Base-by-base conservation (phyloP, 2,329 filamentous ascomycete genomes). In the Aspergillus sp. region DNA sequence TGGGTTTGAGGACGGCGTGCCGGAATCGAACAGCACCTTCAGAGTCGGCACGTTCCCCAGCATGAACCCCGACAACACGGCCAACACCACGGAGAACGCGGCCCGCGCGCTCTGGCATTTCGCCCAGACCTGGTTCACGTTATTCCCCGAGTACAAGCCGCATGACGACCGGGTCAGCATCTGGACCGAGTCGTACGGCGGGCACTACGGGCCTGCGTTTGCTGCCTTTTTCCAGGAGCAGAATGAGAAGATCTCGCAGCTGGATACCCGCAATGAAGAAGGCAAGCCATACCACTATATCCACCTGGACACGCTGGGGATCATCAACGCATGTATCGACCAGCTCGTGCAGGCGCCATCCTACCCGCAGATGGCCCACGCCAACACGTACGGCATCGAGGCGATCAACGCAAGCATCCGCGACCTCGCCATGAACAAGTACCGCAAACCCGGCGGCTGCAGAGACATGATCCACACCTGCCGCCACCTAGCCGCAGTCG, bases 61-160 rank as follows among this genome's bases (percentile, higher is more conserved):
- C 33, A 58, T 62, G 40, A 61, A 64, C 37, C 27, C 43, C 6
- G 61, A 61, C 5, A 47, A 56, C 2, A 65, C 66, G 2, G 66
- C 71, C 0, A 71, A 70, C 26, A 67, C 61, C 4, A 73, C 69
- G 0, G 54, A 64, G 32, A 70, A 70, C 44, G 66, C 69, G 16
- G 72, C 70, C n/a, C 62, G 66, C 39, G 66, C 69, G 6, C 55
- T 75, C 4, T 77, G 74, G 74, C 65, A 72, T 44, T 75, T 77
- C 52, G 64, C 71, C 1, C 74, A 78, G 48, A 66, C 67, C 1
- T 83, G 78, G 64, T 74, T 77, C 34, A 64, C 71, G 4, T 69
- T 74, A 17, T 82, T 82, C 36, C 76, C 75, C 0, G 64, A 68
- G 17, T 80, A 82, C 47, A 67, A 72, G 49, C 69, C 69, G 3